Evolutionary conservation across 139 green algal genomes (phyloP), one percentile per base, ranked within the genome.

Genomic region (Chlorella ohadii): DNA sequence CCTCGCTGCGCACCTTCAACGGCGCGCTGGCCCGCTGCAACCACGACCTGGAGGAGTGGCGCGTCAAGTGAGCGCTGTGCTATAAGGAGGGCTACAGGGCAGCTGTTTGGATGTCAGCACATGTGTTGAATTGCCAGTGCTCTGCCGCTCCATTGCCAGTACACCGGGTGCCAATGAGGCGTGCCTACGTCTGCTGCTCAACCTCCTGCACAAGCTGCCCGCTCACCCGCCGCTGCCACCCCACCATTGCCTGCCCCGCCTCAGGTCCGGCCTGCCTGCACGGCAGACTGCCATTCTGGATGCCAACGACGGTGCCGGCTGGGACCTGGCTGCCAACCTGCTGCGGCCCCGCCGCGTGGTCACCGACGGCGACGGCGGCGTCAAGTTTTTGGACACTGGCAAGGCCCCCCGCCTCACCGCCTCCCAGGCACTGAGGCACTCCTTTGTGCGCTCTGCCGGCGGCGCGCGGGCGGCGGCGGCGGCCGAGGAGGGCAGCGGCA

Each of bases 1-100:
- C 85, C 1, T 89, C 66, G 0, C 90, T 98, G 23, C 87, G 87
- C 28, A 78, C 85, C 56, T 98, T 96, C 90, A 94, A 92, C 72
- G 66, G 66, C 1, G 75, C 84, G 4, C 81, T 94, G 44, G 77
- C 87, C n/a, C 34, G 81, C 44, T 93, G 81, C 64, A 74, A 89
- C 11, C 93, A 95, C 82, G 93, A 98, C 88, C 81, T 98, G 51
- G 57, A 90, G 15, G 84, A 87, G 27, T 98, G 95, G 94, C 88
- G 93, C 17, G 20, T 56, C 34, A 57, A 87, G 67, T 66, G 57
- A 61, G 88, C 38, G 33, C 59, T 33, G 23, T 31, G 31, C 1
- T 2, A 33, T 31, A 13, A n/a, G n/a, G n/a, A n/a, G n/a, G n/a
- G n/a, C n/a, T n/a, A n/a, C n/a, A n/a, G n/a, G n/a, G n/a, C n/a